phyloP scores from a whole-genome alignment of 73 alveolate genomes.

The Paramecium biaurelia region DNA sequence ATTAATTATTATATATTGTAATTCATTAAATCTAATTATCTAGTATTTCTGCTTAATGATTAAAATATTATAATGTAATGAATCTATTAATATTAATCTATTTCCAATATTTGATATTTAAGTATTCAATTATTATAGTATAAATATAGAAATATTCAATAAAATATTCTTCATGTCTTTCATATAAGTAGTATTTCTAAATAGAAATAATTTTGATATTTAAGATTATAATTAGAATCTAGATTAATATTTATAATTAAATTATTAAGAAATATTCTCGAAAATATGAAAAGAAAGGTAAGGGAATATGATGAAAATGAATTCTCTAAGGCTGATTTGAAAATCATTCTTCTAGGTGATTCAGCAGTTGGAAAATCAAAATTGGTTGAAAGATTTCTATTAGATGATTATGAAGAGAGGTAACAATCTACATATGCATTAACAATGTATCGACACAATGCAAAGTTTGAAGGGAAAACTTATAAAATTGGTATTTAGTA shows the following conservation, averaged over 20 bases:
- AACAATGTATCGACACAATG: constrained; percentile 81
- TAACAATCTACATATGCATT: constrained; percentile 63
- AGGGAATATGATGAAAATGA: constrained; percentile 60
- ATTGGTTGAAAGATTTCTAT: constrained; percentile 79
- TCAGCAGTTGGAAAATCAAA: constrained; percentile 99
- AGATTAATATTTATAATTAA: no score
- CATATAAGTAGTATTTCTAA: background rate
- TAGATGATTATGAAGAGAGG: constrained; percentile 78
- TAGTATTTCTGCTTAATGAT: no score
- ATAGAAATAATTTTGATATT: background rate
- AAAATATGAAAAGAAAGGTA: constrained; percentile 31
- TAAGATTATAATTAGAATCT: no score
- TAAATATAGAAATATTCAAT: background rate
- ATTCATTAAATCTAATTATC: background rate
- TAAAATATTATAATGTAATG: no score
- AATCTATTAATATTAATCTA: background rate
- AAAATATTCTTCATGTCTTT: no score
- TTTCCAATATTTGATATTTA: no score
- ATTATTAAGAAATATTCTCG: background rate
- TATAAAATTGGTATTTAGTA: constrained; percentile 61
- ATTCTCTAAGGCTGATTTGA: constrained; percentile 86
- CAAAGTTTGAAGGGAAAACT: constrained; percentile 79
- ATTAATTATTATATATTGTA: background rate
- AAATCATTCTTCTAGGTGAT: constrained; percentile 96
- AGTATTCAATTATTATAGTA: no score